A percentile compares a stretch with the other conserved stretches of the same genome.
Evolutionary conservation across 2,329 filamentous ascomycete genomes (phyloP).

Genomic region (Aspergillus calidoustus): DNA sequence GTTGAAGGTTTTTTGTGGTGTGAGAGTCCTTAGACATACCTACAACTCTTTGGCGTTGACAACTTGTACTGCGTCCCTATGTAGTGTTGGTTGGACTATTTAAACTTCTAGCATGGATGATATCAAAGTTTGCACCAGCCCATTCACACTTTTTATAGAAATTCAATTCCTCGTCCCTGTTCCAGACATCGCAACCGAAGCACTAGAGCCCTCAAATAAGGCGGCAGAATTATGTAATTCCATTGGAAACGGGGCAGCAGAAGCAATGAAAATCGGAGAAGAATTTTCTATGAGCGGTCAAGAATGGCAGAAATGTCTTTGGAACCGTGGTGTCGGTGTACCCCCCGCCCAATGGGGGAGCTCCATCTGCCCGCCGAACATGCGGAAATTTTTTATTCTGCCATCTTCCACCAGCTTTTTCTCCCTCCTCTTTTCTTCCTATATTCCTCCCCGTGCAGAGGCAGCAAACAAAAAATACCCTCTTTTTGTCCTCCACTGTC

Average conservation of each 20-base stretch:
- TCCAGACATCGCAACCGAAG: not conserved
- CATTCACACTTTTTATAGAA: not conserved
- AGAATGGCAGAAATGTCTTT: constrained; percentile 22
- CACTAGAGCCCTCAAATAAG: not conserved
- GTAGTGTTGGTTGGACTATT: not conserved
- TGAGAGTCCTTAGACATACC: too few relatives aligned
- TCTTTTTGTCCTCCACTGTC: constrained; percentile 21
- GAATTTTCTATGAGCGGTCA: constrained; percentile 26
- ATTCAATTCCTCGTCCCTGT: not conserved
- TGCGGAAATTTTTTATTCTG: constrained; percentile 32
- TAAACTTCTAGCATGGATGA: not conserved
- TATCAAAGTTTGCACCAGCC: not conserved
- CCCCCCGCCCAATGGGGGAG: constrained; percentile 28
- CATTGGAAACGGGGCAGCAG: constrained; percentile 5
- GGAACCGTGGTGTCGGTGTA: constrained; percentile 28
- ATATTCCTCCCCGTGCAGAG: constrained; percentile 35
- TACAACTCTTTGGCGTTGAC: not conserved
- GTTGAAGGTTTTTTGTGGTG: not conserved
- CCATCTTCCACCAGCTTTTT: constrained; percentile 21
- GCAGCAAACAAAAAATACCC: constrained; percentile 28
- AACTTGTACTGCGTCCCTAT: not conserved
- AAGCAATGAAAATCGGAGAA: constrained; percentile 17
- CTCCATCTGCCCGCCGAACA: constrained; percentile 25
- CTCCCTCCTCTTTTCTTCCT: constrained; percentile 27
- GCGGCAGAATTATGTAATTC: constrained; percentile 14